Evolutionary conservation across 192 early-diverging fungal genomes (phyloP).

Genomic region (Gryganskiella cystojenkinii): DNA sequence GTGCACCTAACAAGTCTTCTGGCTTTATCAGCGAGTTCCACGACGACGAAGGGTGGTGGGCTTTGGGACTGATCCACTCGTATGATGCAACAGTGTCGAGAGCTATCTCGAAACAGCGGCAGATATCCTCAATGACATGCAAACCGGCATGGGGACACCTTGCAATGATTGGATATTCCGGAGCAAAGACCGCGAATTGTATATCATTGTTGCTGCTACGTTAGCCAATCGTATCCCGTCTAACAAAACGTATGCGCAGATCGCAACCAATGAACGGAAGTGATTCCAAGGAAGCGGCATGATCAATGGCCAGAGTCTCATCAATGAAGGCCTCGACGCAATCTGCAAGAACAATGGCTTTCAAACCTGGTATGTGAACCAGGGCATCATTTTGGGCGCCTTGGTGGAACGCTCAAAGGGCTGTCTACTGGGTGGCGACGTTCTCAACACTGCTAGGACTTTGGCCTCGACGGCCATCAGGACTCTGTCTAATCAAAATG

Average conservation of each 20-base stretch:
- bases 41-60: constrained; percentile 10
- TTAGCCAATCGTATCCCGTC: constrained; percentile 4
- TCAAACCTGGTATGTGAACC: constrained; percentile 9
- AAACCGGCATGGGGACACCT: constrained; percentile 1
- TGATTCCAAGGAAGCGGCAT: constrained; percentile 8
- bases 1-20: constrained; percentile 8
- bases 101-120: constrained; percentile 9
- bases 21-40: constrained; percentile 1
- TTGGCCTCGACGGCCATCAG: constrained; percentile 1
- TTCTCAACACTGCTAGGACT: constrained; percentile 2
- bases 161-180: constrained; percentile 2
- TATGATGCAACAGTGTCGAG: constrained; percentile 3
- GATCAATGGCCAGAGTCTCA: constrained; percentile 8
- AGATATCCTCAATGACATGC: neutral
- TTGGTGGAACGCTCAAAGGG: constrained; percentile 9
- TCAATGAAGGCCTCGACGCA: constrained; percentile 7
- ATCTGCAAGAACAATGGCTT: constrained; percentile 8
- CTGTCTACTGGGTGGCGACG: neutral
- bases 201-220: neutral
- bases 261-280: constrained; percentile 5
- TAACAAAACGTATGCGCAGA: constrained; percentile 4
- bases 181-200: constrained; percentile 6
- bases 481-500: constrained; percentile 9
- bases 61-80: constrained; percentile 8
- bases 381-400: constrained; percentile 4